phyloP scores from a whole-genome alignment of 768 basidiomycete genomes.

The Mycena floridula region DNA sequence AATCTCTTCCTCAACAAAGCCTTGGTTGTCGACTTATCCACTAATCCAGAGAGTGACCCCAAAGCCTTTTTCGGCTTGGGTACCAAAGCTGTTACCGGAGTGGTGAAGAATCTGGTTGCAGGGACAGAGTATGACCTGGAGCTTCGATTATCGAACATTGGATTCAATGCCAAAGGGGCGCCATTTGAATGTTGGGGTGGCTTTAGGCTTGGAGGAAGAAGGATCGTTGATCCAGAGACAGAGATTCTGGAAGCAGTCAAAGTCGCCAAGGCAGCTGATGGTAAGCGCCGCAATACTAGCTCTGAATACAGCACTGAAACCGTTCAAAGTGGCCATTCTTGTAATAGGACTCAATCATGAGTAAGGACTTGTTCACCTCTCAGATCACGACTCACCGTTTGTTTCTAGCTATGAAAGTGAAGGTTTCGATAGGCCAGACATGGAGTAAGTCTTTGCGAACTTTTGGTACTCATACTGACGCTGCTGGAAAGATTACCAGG shows the following conservation, averaged over 20 bases:
- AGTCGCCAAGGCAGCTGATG: slow-evolving; percentile 33
- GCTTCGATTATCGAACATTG: slow-evolving; percentile 27
- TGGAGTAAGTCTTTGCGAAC: slow-evolving; percentile 27
- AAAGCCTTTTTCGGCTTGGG: slow-evolving; percentile 39
- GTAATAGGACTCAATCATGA: slow-evolving; percentile 53
- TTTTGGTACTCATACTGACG: too few relatives aligned
- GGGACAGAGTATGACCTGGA: slow-evolving; percentile 35
- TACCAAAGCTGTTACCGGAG: slow-evolving; percentile 29
- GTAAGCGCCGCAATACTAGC: slow-evolving; percentile 14
- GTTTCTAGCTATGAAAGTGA: slow-evolving; percentile 46
- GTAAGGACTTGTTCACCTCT: too few relatives aligned
- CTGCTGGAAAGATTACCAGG: slow-evolving; percentile 50
- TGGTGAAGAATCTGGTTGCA: slow-evolving; percentile 32
- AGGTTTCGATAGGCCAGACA: slow-evolving; percentile 47
- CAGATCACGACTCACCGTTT: neutral
- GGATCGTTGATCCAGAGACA: slow-evolving; percentile 27
- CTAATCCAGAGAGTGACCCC: slow-evolving; percentile 25
- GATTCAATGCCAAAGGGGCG: slow-evolving; percentile 25
- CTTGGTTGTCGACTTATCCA: slow-evolving; percentile 39
- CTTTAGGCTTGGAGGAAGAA: slow-evolving; percentile 28
- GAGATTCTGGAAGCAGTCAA: slow-evolving; percentile 34
- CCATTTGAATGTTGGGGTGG: slow-evolving; percentile 35
- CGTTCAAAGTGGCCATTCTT: slow-evolving; percentile 32
- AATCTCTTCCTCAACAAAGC: slow-evolving; percentile 48
- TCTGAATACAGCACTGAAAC: neutral